Conservation (phyloP, 371 early-diverging fungal genomes). For the Cokeromyces recurvatus region DNA sequence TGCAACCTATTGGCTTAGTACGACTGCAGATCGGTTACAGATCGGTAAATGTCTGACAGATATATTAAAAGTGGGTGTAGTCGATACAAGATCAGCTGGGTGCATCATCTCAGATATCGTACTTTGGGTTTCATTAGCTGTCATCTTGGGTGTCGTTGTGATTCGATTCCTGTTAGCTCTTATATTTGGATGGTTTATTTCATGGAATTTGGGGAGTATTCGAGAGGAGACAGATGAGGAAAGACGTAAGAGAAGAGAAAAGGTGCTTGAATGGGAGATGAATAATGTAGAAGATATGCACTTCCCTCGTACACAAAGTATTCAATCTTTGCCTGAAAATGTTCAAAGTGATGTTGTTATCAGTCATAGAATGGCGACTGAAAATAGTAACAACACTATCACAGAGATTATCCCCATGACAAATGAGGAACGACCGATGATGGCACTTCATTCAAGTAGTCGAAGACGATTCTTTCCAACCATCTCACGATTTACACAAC, state of each 20-base stretch:
- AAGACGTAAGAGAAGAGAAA: conserved; percentile 47
- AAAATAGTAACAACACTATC: neutral
- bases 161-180: conserved; percentile 80
- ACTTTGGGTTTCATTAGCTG: conserved; percentile 69
- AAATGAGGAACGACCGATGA: neutral
- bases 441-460: neutral
- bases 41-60: conserved; percentile 67
- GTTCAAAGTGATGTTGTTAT: neutral
- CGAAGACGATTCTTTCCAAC: conserved; percentile 35
- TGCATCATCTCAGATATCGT: conserved; percentile 79
- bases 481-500: conserved; percentile 44
- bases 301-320: conserved; percentile 33
- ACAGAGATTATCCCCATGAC: neutral
- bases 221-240: conserved; percentile 63
- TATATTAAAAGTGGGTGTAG: conserved; percentile 69
- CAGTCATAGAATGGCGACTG: neutral
- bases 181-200: conserved; percentile 79
- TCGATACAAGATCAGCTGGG: conserved; percentile 71
- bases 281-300: conserved; percentile 60
- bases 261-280: conserved; percentile 63
- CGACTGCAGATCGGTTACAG: conserved; percentile 43
- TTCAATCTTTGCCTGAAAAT: conserved; percentile 19
- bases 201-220: conserved; percentile 69
- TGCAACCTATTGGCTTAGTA: conserved; percentile 57
- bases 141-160: conserved; percentile 75